Conservation (phyloP, 441 rosid genomes). For the Aquilaria agallochum region DNA sequence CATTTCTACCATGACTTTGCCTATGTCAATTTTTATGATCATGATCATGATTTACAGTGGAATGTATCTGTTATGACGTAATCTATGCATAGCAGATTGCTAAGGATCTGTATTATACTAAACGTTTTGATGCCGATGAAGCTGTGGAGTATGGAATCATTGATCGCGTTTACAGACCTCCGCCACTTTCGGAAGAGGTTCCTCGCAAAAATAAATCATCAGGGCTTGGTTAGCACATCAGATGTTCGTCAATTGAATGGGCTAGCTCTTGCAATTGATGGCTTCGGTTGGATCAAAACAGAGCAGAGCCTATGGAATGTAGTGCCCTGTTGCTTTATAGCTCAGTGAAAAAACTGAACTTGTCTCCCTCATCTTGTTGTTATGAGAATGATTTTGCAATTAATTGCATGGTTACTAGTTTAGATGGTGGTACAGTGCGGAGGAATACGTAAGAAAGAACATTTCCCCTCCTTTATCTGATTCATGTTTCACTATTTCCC, state of each 20-base stretch:
- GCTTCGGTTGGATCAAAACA: too few species aligned
- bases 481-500: too few species aligned
- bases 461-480: too few species aligned
- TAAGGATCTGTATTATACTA: slow-evolving; percentile 61
- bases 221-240: slow-evolving; percentile 50
- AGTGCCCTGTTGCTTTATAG: too few species aligned
- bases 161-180: slow-evolving; percentile 67
- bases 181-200: slow-evolving; percentile 48
- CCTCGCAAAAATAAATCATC: slow-evolving; percentile 45
- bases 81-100: slow-evolving; percentile 39
- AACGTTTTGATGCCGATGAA: slow-evolving; percentile 66
- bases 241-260: background rate
- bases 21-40: background rate
- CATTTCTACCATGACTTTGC: background rate
- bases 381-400: background rate
- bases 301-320: too few species aligned
- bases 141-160: slow-evolving; percentile 83
- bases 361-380: background rate
- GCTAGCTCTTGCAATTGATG: background rate
- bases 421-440: too few species aligned
- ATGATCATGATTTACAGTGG: background rate
- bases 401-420: too few species aligned
- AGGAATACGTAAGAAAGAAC: too few species aligned
- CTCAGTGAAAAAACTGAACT: too few species aligned
- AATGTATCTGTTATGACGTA: background rate